Conservation (phyloP, 139 green algal species). For the Ettlia oleoabundans region DNA sequence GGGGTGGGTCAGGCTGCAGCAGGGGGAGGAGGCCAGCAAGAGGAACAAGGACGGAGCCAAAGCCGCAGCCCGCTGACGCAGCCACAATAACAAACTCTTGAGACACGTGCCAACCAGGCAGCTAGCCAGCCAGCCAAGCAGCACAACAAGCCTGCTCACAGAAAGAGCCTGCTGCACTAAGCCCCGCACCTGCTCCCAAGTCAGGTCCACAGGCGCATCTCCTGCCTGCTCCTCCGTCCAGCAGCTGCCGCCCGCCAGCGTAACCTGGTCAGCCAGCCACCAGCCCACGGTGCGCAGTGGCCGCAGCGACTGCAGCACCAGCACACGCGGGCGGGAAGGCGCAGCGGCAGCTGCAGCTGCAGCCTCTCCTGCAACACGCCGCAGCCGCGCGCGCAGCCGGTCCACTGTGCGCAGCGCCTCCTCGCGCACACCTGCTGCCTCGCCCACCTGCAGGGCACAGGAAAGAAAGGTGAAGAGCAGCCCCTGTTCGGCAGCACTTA, state of each 20-base stretch:
- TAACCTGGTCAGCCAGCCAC: constrained; percentile 72
- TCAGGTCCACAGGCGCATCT: constrained; percentile 36
- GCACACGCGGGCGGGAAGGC: constrained; percentile 56
- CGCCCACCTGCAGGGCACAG: constrained; percentile 65
- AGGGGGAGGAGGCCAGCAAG: not conserved
- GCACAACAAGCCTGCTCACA: no score
- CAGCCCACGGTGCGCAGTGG: constrained; percentile 46
- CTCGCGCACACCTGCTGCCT: constrained; percentile 61
- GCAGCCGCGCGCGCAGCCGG: constrained; percentile 72
- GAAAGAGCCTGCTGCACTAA: not conserved
- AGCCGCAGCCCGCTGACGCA: no score
- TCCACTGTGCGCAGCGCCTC: constrained; percentile 69
- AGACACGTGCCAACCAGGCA: no score
- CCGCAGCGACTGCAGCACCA: constrained; percentile 70
- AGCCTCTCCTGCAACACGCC: constrained; percentile 56
- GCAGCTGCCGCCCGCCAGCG: constrained; percentile 53
- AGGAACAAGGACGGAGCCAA: no score
- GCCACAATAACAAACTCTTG: no score
- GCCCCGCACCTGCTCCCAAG: constrained; percentile 52
- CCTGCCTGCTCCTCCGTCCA: constrained; percentile 51
- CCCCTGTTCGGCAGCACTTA: no score
- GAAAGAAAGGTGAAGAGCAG: not conserved
- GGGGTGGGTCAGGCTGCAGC: not conserved
- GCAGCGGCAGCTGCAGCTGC: constrained; percentile 9
- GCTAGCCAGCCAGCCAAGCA: no score